A percentile compares a stretch with the other conserved stretches of the same genome.
These are phyloP conservation scores for Berkeleyomyces rouxiae DNA, from an alignment of 2,329 filamentous ascomycete genomes.

Conservation along the genomic window DNA sequence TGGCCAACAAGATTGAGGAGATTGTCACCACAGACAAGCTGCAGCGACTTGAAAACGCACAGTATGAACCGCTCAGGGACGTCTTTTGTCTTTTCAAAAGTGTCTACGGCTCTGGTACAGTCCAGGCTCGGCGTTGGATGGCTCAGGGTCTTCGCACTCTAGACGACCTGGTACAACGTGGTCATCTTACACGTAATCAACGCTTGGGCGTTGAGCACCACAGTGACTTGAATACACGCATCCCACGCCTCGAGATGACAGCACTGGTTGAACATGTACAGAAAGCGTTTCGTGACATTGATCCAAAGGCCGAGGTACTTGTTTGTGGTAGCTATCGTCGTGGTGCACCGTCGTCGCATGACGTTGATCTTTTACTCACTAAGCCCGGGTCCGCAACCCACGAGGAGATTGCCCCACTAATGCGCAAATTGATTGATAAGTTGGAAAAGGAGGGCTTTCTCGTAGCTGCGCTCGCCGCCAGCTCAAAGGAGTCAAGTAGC, in stretches of 20 bases:
- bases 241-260: conserved; percentile 61
- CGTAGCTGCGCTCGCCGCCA: conserved; percentile 46
- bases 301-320: conserved; percentile 49
- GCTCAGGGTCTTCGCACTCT: conserved; percentile 57
- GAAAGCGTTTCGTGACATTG: conserved; percentile 39
- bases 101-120: conserved; percentile 62
- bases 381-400: conserved; percentile 38
- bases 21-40: conserved; percentile 62
- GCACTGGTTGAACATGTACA: conserved; percentile 50
- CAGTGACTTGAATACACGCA: conserved; percentile 60
- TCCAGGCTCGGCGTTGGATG: conserved; percentile 60
- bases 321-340: conserved; percentile 75
- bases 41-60: conserved; percentile 53
- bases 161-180: conserved; percentile 48
- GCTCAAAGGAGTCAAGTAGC: conserved; percentile 31
- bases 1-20: conserved; percentile 79
- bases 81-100: conserved; percentile 53
- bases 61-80: conserved; percentile 47
- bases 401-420: conserved; percentile 41
- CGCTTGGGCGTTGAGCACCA: conserved; percentile 63
- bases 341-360: conserved; percentile 55
- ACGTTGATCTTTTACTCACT: conserved; percentile 76
- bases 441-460: conserved; percentile 51
- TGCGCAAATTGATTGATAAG: conserved; percentile 43
- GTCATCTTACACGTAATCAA: conserved; percentile 51